Conservation (phyloP, 257 asterid species). For the Catharanthus roseus region DNA sequence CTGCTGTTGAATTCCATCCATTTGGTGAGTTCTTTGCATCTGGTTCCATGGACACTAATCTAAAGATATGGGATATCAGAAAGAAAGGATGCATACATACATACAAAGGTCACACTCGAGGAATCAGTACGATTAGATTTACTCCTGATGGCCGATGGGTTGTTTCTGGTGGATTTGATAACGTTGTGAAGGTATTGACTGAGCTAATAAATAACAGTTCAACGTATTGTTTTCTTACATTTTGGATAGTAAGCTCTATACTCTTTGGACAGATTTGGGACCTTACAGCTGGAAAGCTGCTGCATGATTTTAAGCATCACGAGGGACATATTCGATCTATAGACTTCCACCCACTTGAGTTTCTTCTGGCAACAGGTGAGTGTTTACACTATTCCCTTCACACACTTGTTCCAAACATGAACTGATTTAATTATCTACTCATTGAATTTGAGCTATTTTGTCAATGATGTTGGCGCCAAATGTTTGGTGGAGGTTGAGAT, state of each 20-base stretch:
- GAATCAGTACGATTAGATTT: slow-evolving; percentile 85
- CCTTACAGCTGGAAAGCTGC: slow-evolving; percentile 96
- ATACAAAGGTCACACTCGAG: slow-evolving; percentile 95
- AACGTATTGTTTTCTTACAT: slow-evolving; percentile 1
- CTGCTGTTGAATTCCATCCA: slow-evolving; percentile 95
- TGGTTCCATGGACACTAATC: slow-evolving; percentile 98
- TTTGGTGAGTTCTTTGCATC: slow-evolving; percentile 99
- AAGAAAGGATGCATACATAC: slow-evolving; percentile 98
- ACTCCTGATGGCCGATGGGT: slow-evolving; percentile 99
- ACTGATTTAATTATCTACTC: background rate
- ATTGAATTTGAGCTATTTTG: background rate
- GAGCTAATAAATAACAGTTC: slow-evolving; percentile 11
- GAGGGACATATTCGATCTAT: slow-evolving; percentile 92
- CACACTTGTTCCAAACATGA: background rate
- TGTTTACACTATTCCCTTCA: slow-evolving; percentile 3
- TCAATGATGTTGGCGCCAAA: background rate
- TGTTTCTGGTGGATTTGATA: slow-evolving; percentile 97
- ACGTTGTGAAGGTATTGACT: slow-evolving; percentile 74
- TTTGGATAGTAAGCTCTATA: slow-evolving; percentile 21
- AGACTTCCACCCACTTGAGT: slow-evolving; percentile 95
- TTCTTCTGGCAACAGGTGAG: slow-evolving; percentile 91
- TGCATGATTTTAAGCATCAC: slow-evolving; percentile 91
- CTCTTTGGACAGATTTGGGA: slow-evolving; percentile 77
- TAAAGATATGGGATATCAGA: slow-evolving; percentile 97
- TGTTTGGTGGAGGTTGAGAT: background rate